A percentile compares a stretch with the other conserved stretches of the same genome.
phyloP scores from a whole-genome alignment of 2,329 filamentous ascomycete species.

The Zymoseptoria ardabiliae region DNA sequence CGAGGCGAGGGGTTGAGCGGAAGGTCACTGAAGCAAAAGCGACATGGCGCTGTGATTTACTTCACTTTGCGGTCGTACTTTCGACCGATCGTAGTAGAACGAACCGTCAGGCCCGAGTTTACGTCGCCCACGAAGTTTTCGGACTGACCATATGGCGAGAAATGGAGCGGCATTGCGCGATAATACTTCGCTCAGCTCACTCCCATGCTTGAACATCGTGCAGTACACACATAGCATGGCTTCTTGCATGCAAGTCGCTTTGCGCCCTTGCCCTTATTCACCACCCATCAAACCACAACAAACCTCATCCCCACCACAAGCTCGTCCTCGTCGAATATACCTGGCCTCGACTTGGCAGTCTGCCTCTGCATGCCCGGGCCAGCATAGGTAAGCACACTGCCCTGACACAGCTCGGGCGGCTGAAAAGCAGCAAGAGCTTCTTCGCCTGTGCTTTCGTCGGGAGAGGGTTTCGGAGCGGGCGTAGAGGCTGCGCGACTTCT shows the following conservation, averaged over 20 bases:
- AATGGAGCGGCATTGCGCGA: no score
- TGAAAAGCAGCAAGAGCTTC: slow-evolving; percentile 14
- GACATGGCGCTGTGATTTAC: not conserved
- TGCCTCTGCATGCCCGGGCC: slow-evolving; percentile 30
- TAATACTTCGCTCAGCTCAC: no score
- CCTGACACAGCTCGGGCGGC: slow-evolving; percentile 16
- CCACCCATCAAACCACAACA: slow-evolving; percentile 26
- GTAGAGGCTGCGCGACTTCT: not conserved
- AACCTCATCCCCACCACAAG: slow-evolving; percentile 38
- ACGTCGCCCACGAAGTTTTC: no score
- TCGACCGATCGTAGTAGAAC: not conserved
- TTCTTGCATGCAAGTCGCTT: not conserved
- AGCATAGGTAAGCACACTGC: slow-evolving; percentile 20
- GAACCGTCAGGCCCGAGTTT: not conserved
- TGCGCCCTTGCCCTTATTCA: not conserved
- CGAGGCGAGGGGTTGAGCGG: not conserved
- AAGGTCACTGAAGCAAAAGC: not conserved
- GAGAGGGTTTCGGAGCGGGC: not conserved
- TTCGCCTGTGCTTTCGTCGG: slow-evolving; percentile 1
- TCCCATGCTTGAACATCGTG: no score
- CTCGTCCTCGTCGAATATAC: slow-evolving; percentile 35
- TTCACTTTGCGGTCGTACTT: not conserved
- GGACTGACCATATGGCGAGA: no score
- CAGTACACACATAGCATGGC: no score
- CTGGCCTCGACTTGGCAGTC: slow-evolving; percentile 32